Evolutionary conservation across 805 yeast species (phyloP).

Genomic region (Wickerhamiella azymoides): DNA sequence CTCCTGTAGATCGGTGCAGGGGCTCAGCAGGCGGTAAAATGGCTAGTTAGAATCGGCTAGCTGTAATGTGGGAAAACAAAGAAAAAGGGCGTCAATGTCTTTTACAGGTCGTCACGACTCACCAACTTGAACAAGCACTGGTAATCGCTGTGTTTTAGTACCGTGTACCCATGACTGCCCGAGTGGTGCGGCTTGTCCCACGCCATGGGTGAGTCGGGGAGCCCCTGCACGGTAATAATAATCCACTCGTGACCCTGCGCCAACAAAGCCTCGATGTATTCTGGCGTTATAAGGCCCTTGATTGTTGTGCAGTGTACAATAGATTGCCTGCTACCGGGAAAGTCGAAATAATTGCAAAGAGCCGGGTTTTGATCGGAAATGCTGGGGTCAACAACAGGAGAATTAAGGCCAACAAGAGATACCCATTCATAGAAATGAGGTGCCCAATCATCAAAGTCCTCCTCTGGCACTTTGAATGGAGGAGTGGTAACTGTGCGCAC

Average conservation of each 20-base stretch:
- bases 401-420: neutral
- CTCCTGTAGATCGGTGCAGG: no score
- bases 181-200: slow-evolving; percentile 1
- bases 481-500: neutral
- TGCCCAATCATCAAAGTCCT: slow-evolving; percentile 6
- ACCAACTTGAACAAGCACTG: neutral
- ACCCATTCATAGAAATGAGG: slow-evolving; percentile 4
- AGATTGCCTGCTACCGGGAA: neutral
- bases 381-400: neutral
- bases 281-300: slow-evolving; percentile 3
- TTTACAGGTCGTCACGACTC: neutral
- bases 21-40: no score
- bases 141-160: neutral
- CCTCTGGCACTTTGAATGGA: neutral
- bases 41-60: no score
- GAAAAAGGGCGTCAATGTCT: no score
- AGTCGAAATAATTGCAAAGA: slow-evolving; percentile 2
- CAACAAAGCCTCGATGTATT: neutral
- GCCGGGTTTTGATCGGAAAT: neutral
- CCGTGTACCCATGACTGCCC: neutral
- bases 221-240: neutral
- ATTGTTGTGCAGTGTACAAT: neutral
- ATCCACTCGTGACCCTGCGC: neutral
- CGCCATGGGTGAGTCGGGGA: neutral
- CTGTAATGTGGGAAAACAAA: no score